Base-by-base conservation (phyloP, 2,329 filamentous ascomycete species). In the Harringtonia aguacate region DNA sequence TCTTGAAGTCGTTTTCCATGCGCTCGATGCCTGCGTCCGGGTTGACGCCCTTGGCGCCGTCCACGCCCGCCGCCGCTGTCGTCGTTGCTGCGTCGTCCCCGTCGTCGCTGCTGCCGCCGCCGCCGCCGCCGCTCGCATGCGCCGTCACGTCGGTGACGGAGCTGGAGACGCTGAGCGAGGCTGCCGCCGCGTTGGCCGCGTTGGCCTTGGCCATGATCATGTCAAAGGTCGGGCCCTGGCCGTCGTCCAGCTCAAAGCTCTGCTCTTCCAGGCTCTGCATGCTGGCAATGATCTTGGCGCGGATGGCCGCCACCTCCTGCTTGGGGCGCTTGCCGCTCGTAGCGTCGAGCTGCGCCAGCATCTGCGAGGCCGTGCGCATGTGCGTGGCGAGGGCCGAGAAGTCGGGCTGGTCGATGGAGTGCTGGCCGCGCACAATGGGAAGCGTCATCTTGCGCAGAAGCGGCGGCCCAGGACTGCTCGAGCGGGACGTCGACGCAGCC, bases 1-100 rank as follows among this genome's bases (percentile, higher is more conserved):
- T 92, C 66, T 88, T 90, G 61, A 87, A 76, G 58, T 92, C 86
- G 57, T 92, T 92, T 59, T 92, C 86, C 86, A 92, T 92, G 46
- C 86, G 75, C 44, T 85, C 86, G 43, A 83, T 79, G 46, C 86
- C 86, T 10, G 84, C 84, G 46, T 77, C 83, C 14, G 79, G 72
- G 53, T 84, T 85, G 46, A 81, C 69, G 22, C 64, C 65, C 15
- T 27, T 27, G 24, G 72, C 55, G 36, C 48, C 29, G 14, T 73
- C 70, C 17, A 58, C 3, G 69, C 61, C 4, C 3, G 50, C 66
- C 1, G 67, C 60, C 8, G 66, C 67, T 15, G 66, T 48, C 4
- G 36, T 41, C 2, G 43, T 36, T 2, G 39, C 39, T 4, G 39
- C 33, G 7, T 42, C 46, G 7, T 39, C 46, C 3, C 35, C 39